phyloP scores from a whole-genome alignment of 768 basidiomycete genomes.

The Clitopilus passeckerianus region DNA sequence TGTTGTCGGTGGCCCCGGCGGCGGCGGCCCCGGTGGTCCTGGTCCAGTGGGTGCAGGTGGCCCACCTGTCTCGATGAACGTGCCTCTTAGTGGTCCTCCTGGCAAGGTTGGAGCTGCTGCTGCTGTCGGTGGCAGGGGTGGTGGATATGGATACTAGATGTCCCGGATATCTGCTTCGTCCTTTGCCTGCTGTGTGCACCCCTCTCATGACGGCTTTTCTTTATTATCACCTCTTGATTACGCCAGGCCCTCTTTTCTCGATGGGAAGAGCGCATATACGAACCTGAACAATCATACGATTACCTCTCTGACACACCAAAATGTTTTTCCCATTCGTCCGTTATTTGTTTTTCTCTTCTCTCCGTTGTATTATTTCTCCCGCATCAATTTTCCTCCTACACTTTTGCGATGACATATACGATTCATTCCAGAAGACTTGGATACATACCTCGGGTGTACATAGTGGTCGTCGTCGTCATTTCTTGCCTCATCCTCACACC shows the following conservation, averaged over 20 bases:
- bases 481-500: not conserved
- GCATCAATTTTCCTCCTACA: not conserved
- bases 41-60: constrained; percentile 23
- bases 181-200: not conserved
- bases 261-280: not conserved
- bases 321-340: too few relatives aligned
- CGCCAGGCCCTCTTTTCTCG: constrained; percentile 6
- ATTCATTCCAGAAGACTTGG: not conserved
- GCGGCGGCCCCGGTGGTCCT: constrained; percentile 15
- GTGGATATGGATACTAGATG: constrained; percentile 34
- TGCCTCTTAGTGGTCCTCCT: constrained; percentile 21
- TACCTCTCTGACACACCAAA: not conserved
- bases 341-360: too few relatives aligned
- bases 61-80: constrained; percentile 44
- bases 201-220: not conserved
- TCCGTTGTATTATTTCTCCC: not conserved
- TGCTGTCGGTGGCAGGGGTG: constrained; percentile 22
- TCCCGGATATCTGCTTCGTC: not conserved
- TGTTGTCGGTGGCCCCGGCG: constrained; percentile 34
- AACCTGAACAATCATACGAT: not conserved
- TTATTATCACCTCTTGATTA: not conserved
- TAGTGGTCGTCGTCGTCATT: not conserved
- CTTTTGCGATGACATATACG: not conserved
- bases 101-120: constrained; percentile 23
- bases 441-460: not conserved